Conservation (phyloP, 1,284 basidiomycete genomes). For the Mycena citricolor region DNA sequence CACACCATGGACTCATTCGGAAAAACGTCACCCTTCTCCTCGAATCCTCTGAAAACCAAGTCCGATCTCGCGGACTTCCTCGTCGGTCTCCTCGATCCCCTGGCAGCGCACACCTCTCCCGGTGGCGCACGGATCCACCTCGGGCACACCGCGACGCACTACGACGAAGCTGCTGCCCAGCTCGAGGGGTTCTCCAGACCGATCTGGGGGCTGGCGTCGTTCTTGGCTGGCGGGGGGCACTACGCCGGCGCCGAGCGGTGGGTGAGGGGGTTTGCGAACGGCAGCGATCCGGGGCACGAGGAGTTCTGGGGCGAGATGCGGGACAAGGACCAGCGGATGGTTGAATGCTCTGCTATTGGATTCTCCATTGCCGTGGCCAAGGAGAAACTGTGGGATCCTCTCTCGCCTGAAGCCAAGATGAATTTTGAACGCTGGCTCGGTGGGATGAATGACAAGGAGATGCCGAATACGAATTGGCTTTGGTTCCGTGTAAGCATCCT, state of each 20-base stretch:
- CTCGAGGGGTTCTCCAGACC: slow-evolving; percentile 78
- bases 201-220: slow-evolving; percentile 71
- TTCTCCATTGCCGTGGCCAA: slow-evolving; percentile 68
- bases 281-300: slow-evolving; percentile 59
- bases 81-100: slow-evolving; percentile 60
- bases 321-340: slow-evolving; percentile 80
- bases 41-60: slow-evolving; percentile 61
- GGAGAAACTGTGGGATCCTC: slow-evolving; percentile 64
- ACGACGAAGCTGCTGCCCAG: slow-evolving; percentile 71
- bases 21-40: slow-evolving; percentile 43
- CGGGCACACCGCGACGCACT: slow-evolving; percentile 74
- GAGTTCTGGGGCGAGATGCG: slow-evolving; percentile 80
- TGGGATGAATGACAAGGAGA: slow-evolving; percentile 74
- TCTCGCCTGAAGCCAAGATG: slow-evolving; percentile 51
- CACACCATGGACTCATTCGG: slow-evolving; percentile 29
- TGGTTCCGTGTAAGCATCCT: slow-evolving; percentile 65
- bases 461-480: slow-evolving; percentile 78
- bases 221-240: slow-evolving; percentile 61
- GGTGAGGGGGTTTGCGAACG: slow-evolving; percentile 64
- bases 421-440: slow-evolving; percentile 69
- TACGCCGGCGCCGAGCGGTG: slow-evolving; percentile 60
- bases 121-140: slow-evolving; percentile 72
- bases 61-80: slow-evolving; percentile 59
- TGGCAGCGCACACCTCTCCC: slow-evolving; percentile 67
- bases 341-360: slow-evolving; percentile 77